Percentiles rank a stretch among this genome's conserved stretches.
Evolutionary conservation across 768 basidiomycete species (phyloP).

Genomic region (Hirschioporus abietinus): DNA sequence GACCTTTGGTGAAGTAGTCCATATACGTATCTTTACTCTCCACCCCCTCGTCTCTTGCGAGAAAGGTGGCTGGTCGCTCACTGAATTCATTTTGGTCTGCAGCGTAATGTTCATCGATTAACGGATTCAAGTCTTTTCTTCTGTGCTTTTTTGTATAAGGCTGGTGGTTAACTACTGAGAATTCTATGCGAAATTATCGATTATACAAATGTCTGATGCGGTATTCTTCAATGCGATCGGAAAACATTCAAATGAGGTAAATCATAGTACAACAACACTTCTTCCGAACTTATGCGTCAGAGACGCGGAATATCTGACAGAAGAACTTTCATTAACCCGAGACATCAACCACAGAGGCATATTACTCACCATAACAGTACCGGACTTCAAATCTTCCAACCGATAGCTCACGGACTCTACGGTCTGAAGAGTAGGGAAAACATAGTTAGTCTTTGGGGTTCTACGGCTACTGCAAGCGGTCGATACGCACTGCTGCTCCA

Average conservation of each 20-base stretch:
- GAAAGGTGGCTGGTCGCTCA: neutral
- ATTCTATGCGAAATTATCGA: neutral
- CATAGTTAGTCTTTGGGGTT: conserved; percentile 3
- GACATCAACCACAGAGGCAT: neutral
- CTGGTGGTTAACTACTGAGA: neutral
- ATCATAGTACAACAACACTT: conserved; percentile 1
- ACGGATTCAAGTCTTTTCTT: neutral
- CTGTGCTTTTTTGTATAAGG: neutral
- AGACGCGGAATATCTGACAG: conserved; percentile 35
- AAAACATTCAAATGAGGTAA: neutral
- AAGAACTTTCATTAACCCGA: neutral
- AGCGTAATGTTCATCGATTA: neutral
- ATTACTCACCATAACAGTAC: conserved; percentile 61
- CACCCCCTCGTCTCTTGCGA: neutral
- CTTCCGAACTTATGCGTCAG: conserved; percentile 28
- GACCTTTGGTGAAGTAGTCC: conserved; percentile 38
- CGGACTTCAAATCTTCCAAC: conserved; percentile 85
- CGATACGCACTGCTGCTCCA: conserved; percentile 63
- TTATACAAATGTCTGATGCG: neutral
- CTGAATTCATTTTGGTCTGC: neutral
- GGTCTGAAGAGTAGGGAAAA: conserved; percentile 30
- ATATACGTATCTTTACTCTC: neutral
- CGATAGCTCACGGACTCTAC: conserved; percentile 83
- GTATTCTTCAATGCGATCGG: neutral
- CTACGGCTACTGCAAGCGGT: conserved; percentile 5